Evolutionary conservation across 1,284 basidiomycete genomes (phyloP), one percentile per base, ranked within the genome.

Genomic region (Rhizoctonia solani): DNA sequence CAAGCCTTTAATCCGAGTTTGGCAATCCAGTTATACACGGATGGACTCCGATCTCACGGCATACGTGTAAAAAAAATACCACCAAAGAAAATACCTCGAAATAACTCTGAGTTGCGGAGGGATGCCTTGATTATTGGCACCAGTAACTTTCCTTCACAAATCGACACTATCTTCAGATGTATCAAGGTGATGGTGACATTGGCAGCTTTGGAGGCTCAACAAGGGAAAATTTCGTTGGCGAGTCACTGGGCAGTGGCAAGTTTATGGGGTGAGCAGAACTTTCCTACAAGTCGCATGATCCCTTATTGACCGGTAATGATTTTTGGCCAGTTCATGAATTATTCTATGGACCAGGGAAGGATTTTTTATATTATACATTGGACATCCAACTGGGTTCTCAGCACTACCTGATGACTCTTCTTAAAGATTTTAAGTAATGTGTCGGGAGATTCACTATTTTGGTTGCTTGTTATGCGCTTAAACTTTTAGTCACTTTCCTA

Each of bases 121-220:
- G 41, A 46, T 29, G 11, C 37, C 25, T 41, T 56, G 37, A 56
- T 56, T 25, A 56, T 56, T 11, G 37, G 37, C 6, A 56, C 39
- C 2, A 23, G 32, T 25, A 56, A 19, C 23, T 56, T 56, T 19
- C 54, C 54, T 2, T 56, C 54, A 3, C 54, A 56, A n/a, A 19
- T 42, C 19, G 19, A 27, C 25, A 8, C 8, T 19, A 46, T 46
- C 44, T 39, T 39, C 37, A 8, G 37, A 16, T 39, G 37, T 16
- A 39, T 39, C 9, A 39, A 39, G 37, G 37, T 39, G 16, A 39
- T 39, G 37, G 37, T 16, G 37, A 39, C 37, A 16, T 16, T 39
- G 8, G 37, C 37, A 39, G 37, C 9, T 16, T 39, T 39, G 37
- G 37, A 39, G 37, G 37, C 8, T 16, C 9, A 16, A 16, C 37